These are phyloP conservation scores for Poa pratensis DNA, from an alignment of 176 grass and related monocot species.

Conservation along the genomic window DNA sequence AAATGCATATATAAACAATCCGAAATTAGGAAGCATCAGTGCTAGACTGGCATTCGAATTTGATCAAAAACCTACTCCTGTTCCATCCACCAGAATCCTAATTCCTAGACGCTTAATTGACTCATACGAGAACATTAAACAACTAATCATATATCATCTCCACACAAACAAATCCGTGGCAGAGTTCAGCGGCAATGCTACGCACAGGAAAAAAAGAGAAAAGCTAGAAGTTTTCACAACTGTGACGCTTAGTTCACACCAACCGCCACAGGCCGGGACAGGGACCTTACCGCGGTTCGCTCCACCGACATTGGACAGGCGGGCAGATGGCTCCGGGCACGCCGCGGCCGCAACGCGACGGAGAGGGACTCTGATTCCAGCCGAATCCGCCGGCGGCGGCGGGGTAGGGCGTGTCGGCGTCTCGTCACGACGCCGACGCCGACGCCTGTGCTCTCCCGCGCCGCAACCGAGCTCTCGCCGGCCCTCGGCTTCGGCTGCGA, in stretches of 20 bases:
- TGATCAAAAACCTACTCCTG: slow-evolving; percentile 3
- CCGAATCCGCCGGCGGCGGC: slow-evolving; percentile 15
- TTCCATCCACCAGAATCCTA: slow-evolving; percentile 34
- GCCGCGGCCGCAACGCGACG: slow-evolving; percentile 20
- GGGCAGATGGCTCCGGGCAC: slow-evolving; percentile 1
- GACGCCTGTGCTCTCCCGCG: slow-evolving; percentile 27
- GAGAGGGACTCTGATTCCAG: not conserved
- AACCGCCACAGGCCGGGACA: slow-evolving; percentile 53
- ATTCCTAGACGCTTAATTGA: not conserved
- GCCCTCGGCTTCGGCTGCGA: not conserved
- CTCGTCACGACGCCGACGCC: slow-evolving; percentile 7
- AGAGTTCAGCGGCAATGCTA: slow-evolving; percentile 15
- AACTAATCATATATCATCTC: not conserved
- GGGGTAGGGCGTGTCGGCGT: not conserved
- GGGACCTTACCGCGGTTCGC: slow-evolving; percentile 48
- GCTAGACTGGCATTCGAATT: slow-evolving; percentile 30
- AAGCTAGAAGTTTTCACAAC: slow-evolving; percentile 21
- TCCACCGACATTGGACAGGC: slow-evolving; percentile 43
- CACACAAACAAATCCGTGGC: slow-evolving; percentile 12
- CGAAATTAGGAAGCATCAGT: slow-evolving; percentile 5
- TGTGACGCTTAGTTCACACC: slow-evolving; percentile 36
- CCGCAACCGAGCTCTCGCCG: not conserved
- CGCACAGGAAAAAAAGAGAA: slow-evolving; percentile 32
- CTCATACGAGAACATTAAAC: not conserved
- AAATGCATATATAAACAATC: not conserved